phyloP scores from a whole-genome alignment of 2,329 filamentous ascomycete genomes.

The Arthrobotrys pseudoclavata region DNA sequence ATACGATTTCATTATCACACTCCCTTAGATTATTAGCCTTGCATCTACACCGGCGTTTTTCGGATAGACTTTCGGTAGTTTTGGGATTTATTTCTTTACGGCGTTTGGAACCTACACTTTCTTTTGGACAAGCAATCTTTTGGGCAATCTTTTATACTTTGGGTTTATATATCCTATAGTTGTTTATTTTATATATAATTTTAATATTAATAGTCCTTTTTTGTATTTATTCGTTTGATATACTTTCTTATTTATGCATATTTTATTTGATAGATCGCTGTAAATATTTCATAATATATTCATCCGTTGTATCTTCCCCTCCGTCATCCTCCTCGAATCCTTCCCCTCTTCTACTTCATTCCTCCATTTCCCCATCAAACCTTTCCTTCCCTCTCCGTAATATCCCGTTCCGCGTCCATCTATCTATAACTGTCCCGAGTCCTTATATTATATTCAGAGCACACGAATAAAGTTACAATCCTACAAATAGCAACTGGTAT shows the following conservation, averaged over 20 bases:
- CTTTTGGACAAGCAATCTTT: neutral
- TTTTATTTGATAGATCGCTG: neutral
- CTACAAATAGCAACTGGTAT: constrained; percentile 1
- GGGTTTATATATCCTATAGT: neutral
- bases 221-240: constrained; percentile 17
- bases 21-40: constrained; percentile 14
- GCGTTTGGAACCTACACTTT: constrained; percentile 4
- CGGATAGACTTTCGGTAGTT: neutral
- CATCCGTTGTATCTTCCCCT: neutral
- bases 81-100: neutral
- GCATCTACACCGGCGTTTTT: constrained; percentile 22
- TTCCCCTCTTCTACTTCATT: neutral
- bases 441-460: constrained; percentile 9
- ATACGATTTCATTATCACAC: neutral
- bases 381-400: constrained; percentile 10
- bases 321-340: neutral
- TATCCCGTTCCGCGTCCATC: neutral
- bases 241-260: neutral
- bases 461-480: neutral
- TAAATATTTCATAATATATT: constrained; percentile 37
- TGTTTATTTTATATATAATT: neutral
- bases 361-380: neutral
- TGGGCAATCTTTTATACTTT: neutral
- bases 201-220: constrained; percentile 12
- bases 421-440: constrained; percentile 4